These are phyloP conservation scores for Phytopythium chamaehyphon DNA, from an alignment of 352 stramenopile genomes.

Conservation along the genomic window DNA sequence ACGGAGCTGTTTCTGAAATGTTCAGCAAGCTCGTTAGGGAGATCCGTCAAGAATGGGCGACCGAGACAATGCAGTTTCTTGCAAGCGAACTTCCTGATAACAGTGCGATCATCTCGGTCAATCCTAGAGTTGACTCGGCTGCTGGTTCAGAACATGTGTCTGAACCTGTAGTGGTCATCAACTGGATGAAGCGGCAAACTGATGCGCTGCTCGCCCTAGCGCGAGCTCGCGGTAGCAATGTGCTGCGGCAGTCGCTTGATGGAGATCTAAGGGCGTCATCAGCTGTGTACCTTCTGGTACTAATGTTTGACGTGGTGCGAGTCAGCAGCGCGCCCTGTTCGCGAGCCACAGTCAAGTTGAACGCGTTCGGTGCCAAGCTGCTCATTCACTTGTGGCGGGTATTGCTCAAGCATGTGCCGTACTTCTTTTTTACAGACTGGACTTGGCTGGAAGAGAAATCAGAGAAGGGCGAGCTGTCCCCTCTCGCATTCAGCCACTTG, in stretches of 20 bases:
- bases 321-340: conserved; percentile 19
- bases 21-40: conserved; percentile 24
- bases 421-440: conserved; percentile 59
- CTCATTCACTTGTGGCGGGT: conserved; percentile 42
- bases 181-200: conserved; percentile 18
- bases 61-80: conserved; percentile 16
- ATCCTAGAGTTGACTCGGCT: neutral
- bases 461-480: conserved; percentile 26
- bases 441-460: conserved; percentile 62
- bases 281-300: conserved; percentile 43
- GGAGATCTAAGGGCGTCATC: conserved; percentile 24
- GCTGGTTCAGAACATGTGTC: neutral
- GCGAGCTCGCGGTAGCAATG: conserved; percentile 14
- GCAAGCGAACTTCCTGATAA: conserved; percentile 8
- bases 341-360: conserved; percentile 34
- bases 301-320: conserved; percentile 44
- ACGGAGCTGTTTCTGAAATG: conserved; percentile 9
- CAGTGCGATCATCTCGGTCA: neutral
- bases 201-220: conserved; percentile 21
- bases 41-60: conserved; percentile 28
- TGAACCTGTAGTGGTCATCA: neutral
- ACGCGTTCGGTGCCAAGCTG: conserved; percentile 32
- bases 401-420: conserved; percentile 44
- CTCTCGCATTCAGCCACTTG: conserved; percentile 49
- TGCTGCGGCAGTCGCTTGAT: conserved; percentile 17